A percentile compares a stretch with the other conserved stretches of the same genome.
Conservation (phyloP, 2,329 filamentous ascomycete genomes). For the Diplodia corticola region DNA sequence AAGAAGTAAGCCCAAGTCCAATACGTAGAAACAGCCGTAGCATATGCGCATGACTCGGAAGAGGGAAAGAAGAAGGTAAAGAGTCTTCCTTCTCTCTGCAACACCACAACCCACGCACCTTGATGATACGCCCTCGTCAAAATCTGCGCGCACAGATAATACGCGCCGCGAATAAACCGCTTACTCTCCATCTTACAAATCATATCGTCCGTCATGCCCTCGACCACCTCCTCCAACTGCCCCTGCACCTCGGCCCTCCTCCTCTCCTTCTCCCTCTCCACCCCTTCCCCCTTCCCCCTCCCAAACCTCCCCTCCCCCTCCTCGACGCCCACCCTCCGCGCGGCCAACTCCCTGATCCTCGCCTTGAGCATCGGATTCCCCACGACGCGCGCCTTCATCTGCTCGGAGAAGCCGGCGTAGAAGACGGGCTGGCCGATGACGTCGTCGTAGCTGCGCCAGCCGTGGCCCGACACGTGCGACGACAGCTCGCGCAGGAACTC, state of each 20-base stretch:
- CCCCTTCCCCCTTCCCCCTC: slow-evolving; percentile 35
- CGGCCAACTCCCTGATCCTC: slow-evolving; percentile 75
- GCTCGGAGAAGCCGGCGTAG: slow-evolving; percentile 87
- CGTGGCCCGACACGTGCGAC: slow-evolving; percentile 86
- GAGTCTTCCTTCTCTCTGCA: background rate
- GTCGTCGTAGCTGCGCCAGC: slow-evolving; percentile 92
- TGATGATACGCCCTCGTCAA: slow-evolving; percentile 93
- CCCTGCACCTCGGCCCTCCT: slow-evolving; percentile 71
- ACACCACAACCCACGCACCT: slow-evolving; percentile 51
- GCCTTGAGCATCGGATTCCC: slow-evolving; percentile 71
- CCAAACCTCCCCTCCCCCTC: slow-evolving; percentile 59
- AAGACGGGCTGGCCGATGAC: slow-evolving; percentile 91
- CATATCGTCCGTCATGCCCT: slow-evolving; percentile 89
- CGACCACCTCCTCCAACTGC: slow-evolving; percentile 76
- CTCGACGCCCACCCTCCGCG: slow-evolving; percentile 72
- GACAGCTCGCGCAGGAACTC: slow-evolving; percentile 92
- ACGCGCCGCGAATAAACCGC: slow-evolving; percentile 85
- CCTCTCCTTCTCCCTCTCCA: slow-evolving; percentile 59
- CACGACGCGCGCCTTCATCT: slow-evolving; percentile 79
- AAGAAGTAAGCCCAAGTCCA: background rate
- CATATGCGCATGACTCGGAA: too few relatives aligned
- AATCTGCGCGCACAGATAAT: slow-evolving; percentile 85
- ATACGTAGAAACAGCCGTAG: background rate
- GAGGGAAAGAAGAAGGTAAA: background rate
- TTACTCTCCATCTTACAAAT: slow-evolving; percentile 99